Conservation (phyloP, 352 stramenopile genomes). For the Blastocystis sp. region DNA sequence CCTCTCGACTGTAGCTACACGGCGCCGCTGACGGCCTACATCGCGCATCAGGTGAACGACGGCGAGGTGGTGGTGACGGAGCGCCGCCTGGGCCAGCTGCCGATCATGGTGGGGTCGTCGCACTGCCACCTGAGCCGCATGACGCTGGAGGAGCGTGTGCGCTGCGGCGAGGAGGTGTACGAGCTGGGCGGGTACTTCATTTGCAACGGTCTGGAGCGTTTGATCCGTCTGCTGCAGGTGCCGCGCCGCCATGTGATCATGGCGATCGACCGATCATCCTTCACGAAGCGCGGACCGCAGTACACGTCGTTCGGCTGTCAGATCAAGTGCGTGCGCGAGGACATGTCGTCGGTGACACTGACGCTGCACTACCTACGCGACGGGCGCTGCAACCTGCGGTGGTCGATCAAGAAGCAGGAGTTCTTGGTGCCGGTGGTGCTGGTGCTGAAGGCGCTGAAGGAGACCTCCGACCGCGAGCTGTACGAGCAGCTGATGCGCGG, state of each 20-base stretch:
- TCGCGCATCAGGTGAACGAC: constrained; percentile 76
- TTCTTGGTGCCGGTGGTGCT: constrained; percentile 94
- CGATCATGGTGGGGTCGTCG: constrained; percentile 94
- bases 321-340: constrained; percentile 78
- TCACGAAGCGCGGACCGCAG: constrained; percentile 87
- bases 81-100: constrained; percentile 85
- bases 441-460: constrained; percentile 88
- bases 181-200: constrained; percentile 99
- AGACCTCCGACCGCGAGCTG: constrained; percentile 87
- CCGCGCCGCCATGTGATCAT: constrained; percentile 80
- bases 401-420: constrained; percentile 94
- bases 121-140: constrained; percentile 88
- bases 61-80: constrained; percentile 73
- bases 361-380: constrained; percentile 96
- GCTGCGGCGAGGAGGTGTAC: constrained; percentile 84
- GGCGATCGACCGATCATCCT: constrained; percentile 91
- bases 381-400: constrained; percentile 90
- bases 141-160: constrained; percentile 81
- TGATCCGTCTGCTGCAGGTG: constrained; percentile 93
- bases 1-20: constrained; percentile 82
- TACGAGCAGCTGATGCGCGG: constrained; percentile 91
- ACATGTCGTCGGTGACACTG: constrained; percentile 92
- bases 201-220: constrained; percentile 96
- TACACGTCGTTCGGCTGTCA: constrained; percentile 80
- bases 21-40: constrained; percentile 86